A percentile compares a stretch with the other conserved stretches of the same genome.
phyloP scores from a whole-genome alignment of 1,284 basidiomycete species.

The Phylloboletellus chloephorus region DNA sequence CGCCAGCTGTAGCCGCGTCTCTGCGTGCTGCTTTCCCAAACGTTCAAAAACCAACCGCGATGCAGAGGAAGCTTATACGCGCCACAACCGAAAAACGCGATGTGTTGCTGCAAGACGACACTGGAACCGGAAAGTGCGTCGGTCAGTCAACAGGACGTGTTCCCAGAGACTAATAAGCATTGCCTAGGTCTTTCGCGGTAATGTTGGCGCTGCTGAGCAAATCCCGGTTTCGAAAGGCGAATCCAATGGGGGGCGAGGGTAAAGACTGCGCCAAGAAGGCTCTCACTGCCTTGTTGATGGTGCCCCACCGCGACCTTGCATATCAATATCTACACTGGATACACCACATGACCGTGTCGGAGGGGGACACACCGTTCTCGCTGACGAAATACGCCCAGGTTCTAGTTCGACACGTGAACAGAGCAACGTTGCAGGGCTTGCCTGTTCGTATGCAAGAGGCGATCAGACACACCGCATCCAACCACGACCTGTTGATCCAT shows the following conservation, averaged over 20 bases:
- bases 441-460: slow-evolving; percentile 29
- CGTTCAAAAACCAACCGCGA: slow-evolving; percentile 51
- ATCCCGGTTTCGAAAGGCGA: slow-evolving; percentile 29
- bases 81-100: slow-evolving; percentile 54
- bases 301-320: slow-evolving; percentile 71
- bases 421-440: slow-evolving; percentile 28
- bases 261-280: slow-evolving; percentile 16
- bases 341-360: slow-evolving; percentile 41
- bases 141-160: slow-evolving; percentile 1
- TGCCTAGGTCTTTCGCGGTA: slow-evolving; percentile 63
- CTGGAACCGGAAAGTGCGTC: slow-evolving; percentile 75
- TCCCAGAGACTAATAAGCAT: slow-evolving; percentile 1
- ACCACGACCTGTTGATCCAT: slow-evolving; percentile 37
- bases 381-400: slow-evolving; percentile 50
- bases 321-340: slow-evolving; percentile 68
- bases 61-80: slow-evolving; percentile 57
- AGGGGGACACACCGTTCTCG: slow-evolving; percentile 27
- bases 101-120: slow-evolving; percentile 60
- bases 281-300: slow-evolving; percentile 55
- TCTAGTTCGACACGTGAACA: slow-evolving; percentile 42
- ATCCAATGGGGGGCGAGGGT: not conserved
- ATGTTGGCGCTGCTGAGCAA: slow-evolving; percentile 61
- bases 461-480: slow-evolving; percentile 33
- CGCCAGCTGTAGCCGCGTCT: slow-evolving; percentile 42
- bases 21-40: slow-evolving; percentile 58